Base-by-base conservation (phyloP, 2,329 filamentous ascomycete genomes). In the Aureobasidium leucospermi region DNA sequence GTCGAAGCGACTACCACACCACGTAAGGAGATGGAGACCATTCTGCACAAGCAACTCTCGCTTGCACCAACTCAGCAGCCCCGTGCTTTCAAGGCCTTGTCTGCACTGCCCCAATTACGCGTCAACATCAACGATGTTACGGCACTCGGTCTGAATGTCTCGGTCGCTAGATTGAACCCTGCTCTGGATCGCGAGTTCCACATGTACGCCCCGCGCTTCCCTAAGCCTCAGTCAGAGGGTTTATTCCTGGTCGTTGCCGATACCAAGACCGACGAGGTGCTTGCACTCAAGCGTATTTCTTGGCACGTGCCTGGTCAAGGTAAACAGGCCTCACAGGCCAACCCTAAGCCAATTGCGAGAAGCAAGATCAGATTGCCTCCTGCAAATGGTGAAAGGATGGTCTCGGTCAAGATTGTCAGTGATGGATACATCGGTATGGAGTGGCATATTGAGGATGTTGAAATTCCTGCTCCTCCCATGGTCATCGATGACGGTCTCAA, bases 201-300 rank as follows among this genome's bases (percentile, higher is more conserved):
- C 62, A 88, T 96, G 69, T 96, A 87, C 67, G 90, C 94, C 0
- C 93, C 95, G 2, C 82, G 83, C 23, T 97, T 96, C 75, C 93
- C 93, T 1, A 99, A 99, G 74, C 85, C 91, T 15, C 94, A 99
- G 73, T 94, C 85, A 0, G 94, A 99, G 69, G 92, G 92, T 0
- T 97, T 87, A 82, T 97, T 99, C 72, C 83, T 94, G 13, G 70
- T 97, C 23, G 81, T 96, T 0, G 86, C 85, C 6, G 85, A 88
- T 66, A 68, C 82, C 2, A 77, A 76, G 0, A 81, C 75, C 6
- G 90, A 93, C 61, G 90, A 96, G 65, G 80, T 97, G 41, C 74
- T 96, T 4, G 93, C 88, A 2, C 78, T 99, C 63, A 97, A 96
- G 80, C 80, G 94, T 32, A 83, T 94, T 0, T 86, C 85, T 1